Base-by-base conservation (phyloP, 192 early-diverging fungal genomes). In the Entomortierella beljakovae region DNA sequence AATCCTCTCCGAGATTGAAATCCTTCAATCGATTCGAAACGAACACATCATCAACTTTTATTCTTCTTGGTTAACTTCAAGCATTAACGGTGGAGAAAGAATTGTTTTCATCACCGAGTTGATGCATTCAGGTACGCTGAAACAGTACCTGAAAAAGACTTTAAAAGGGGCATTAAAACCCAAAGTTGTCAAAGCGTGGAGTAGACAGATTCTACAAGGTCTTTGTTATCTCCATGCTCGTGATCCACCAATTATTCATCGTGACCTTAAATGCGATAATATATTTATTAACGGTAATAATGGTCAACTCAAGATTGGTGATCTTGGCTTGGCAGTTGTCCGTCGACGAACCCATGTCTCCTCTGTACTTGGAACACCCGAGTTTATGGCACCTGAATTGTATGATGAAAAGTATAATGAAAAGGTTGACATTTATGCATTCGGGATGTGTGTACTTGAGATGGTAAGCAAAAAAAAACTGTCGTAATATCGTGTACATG, bases 301-400 rank as follows among this genome's bases (percentile, higher is more conserved):
- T 68, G 94, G 94, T 51, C 88, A 93, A 80, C 91, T 92, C 33
- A 96, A 95, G 68, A 95, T 95, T 73, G 94, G 94, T 3, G 94
- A 96, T 69, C 83, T 96, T 54, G 94, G 94, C 16, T 79, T 93
- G 8, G 92, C 92, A 7, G 85, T 88, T 6, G 86, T 91, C 32
- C 91, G 91, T 49, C 71, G 80, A 62, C 56, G 75, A 22, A 89
- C 92, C 34, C 92, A 93, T 76, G 83, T 88, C 37, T 91, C 89
- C 6, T 90, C 88, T 23, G 92, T 93, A 34, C 83, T 93, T 29
- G 92, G 90, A 33, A 92, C 91, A 1, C 93, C 92, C 38, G 92
- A 96, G 77, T 96, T 95, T 73, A 96, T 96, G 94, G 94, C 94
- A 0, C 94, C 94, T 7, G 94, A 96, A 61, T 85, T 96, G 75